A percentile compares a stretch with the other conserved stretches of the same genome.
Evolutionary conservation across 2,329 filamentous ascomycete species (phyloP).

Genomic region (Acephala macrosclerotiorum): DNA sequence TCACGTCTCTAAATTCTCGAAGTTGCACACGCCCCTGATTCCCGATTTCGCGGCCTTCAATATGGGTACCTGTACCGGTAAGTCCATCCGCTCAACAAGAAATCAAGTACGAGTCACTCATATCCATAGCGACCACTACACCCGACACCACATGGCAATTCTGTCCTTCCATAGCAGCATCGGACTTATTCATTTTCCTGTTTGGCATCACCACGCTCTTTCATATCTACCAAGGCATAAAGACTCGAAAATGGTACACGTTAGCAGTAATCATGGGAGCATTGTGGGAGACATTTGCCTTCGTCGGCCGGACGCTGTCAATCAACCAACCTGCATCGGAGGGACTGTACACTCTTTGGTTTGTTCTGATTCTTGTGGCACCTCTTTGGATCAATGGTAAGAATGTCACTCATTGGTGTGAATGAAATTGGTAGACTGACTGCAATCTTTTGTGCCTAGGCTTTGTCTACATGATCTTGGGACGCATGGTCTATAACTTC

Average conservation of each 20-base stretch:
- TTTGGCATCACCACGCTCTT: constrained; percentile 41
- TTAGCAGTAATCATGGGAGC: constrained; percentile 49
- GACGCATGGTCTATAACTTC: constrained; percentile 41
- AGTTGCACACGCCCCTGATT: not conserved
- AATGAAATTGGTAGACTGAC: too few species aligned
- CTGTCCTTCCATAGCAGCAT: constrained; percentile 45
- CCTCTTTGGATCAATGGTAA: constrained; percentile 33
- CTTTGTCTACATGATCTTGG: constrained; percentile 40
- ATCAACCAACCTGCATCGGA: constrained; percentile 42
- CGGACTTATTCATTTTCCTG: constrained; percentile 44
- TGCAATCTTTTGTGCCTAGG: not conserved
- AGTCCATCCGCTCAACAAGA: not conserved
- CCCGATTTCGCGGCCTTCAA: not conserved
- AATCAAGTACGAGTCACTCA: not conserved
- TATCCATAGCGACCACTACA: not conserved
- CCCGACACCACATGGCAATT: constrained; percentile 30
- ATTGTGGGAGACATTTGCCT: constrained; percentile 31
- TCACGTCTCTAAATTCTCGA: not conserved
- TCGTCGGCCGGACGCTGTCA: constrained; percentile 26
- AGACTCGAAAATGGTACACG: constrained; percentile 47
- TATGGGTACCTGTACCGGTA: not conserved
- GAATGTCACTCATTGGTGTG: constrained; percentile 22
- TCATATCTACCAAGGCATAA: constrained; percentile 44
- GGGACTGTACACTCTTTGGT: constrained; percentile 24
- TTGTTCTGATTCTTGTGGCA: constrained; percentile 30